Conservation (phyloP, 1,284 basidiomycete species). For the Ganoderma leucocontextum region DNA sequence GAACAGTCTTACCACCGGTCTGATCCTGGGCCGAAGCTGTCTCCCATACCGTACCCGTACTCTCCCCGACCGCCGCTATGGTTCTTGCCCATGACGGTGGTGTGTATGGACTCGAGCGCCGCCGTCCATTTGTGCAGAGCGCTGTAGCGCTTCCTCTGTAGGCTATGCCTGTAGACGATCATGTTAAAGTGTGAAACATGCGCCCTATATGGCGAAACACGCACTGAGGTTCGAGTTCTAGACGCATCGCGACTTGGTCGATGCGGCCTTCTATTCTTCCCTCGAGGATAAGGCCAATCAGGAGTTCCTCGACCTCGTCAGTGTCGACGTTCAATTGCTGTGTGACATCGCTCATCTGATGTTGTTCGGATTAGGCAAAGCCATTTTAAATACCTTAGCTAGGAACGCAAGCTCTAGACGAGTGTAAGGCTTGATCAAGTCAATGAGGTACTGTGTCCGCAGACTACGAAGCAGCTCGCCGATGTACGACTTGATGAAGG, state of each 20-base stretch:
- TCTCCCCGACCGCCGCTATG: slow-evolving; percentile 47
- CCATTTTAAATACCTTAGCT: slow-evolving; percentile 70
- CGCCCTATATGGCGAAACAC: slow-evolving; percentile 41
- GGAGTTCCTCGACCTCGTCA: slow-evolving; percentile 90
- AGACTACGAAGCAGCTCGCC: slow-evolving; percentile 94
- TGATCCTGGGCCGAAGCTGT: slow-evolving; percentile 25
- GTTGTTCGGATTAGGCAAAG: neutral
- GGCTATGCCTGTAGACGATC: slow-evolving; percentile 66
- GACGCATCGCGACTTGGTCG: slow-evolving; percentile 92
- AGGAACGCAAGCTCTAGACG: slow-evolving; percentile 92
- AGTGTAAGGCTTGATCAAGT: slow-evolving; percentile 97
- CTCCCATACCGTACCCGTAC: slow-evolving; percentile 30
- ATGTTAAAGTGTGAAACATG: slow-evolving; percentile 11
- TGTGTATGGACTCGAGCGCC: slow-evolving; percentile 77
- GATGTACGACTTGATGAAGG: slow-evolving; percentile 93
- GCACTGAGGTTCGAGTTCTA: slow-evolving; percentile 90
- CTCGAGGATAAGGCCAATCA: slow-evolving; percentile 94
- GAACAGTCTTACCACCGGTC: slow-evolving; percentile 27
- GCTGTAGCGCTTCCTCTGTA: slow-evolving; percentile 85
- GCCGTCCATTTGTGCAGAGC: slow-evolving; percentile 86
- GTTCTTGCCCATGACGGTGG: slow-evolving; percentile 77
- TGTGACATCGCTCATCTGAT: neutral
- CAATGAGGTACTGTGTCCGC: slow-evolving; percentile 95
- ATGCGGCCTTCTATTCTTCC: slow-evolving; percentile 95
- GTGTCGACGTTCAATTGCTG: slow-evolving; percentile 93